Conservation (phyloP, 139 green algal species). For the Micractinium conductrix region DNA sequence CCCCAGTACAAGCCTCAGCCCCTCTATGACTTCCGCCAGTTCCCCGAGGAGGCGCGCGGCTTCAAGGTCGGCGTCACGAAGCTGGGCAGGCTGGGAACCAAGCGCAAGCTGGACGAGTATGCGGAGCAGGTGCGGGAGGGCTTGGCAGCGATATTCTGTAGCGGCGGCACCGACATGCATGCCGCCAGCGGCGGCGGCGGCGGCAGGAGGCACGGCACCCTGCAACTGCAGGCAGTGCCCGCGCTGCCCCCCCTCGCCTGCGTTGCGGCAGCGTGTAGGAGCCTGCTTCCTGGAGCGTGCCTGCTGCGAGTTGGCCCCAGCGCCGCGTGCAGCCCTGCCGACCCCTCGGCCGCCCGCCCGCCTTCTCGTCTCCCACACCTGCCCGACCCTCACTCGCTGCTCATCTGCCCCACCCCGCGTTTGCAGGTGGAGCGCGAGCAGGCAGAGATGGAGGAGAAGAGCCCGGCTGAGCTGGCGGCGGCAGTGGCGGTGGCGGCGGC, state of each 20-base stretch:
- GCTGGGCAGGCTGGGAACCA: conserved; percentile 40
- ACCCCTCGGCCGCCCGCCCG: too few relatives aligned
- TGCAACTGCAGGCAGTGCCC: not conserved
- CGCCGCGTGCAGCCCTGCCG: too few relatives aligned
- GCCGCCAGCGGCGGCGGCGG: too few relatives aligned
- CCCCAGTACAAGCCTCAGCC: conserved; percentile 47
- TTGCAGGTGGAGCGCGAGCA: conserved; percentile 43
- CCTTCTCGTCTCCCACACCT: too few relatives aligned
- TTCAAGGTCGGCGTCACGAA: conserved; percentile 57
- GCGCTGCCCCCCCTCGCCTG: too few relatives aligned
- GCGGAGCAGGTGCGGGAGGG: conserved; percentile 43
- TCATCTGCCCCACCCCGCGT: too few relatives aligned
- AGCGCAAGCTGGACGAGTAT: conserved; percentile 70
- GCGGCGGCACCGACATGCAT: too few relatives aligned
- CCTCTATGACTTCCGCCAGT: conserved; percentile 51
- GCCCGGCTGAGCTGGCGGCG: conserved; percentile 12
- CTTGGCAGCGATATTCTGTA: not conserved
- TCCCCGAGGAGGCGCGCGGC: conserved; percentile 42
- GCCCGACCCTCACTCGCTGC: too few relatives aligned
- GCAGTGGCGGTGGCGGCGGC: not conserved
- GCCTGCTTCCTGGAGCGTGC: too few relatives aligned
- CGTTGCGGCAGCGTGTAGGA: too few relatives aligned
- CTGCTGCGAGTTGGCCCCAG: too few relatives aligned
- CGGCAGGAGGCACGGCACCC: not conserved
- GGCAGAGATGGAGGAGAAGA: conserved; percentile 22